Evolutionary conservation across 2,329 filamentous ascomycete species (phyloP).

Genomic region (Ceratocystis albifundus): DNA sequence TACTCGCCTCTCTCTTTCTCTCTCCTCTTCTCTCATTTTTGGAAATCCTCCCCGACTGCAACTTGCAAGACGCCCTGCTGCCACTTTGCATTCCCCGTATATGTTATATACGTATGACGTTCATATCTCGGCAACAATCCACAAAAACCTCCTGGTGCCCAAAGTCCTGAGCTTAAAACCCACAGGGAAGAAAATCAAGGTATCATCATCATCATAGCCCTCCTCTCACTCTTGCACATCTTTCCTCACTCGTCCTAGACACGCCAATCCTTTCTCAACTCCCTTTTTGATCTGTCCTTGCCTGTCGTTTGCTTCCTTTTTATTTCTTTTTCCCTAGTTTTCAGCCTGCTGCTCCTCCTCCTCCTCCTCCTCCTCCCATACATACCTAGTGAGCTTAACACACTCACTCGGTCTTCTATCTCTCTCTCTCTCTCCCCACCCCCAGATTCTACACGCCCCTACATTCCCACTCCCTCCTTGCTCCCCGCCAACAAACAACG

Average conservation of each 20-base stretch:
- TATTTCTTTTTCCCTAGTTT: conserved; percentile 4
- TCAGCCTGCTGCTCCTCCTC: not conserved
- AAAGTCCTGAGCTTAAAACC: conserved; percentile 1
- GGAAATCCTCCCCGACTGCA: conserved; percentile 2
- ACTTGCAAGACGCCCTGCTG: not conserved
- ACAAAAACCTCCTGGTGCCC: not conserved
- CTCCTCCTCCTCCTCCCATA: not conserved
- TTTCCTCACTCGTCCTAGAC: not conserved
- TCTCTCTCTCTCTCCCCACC: too few species aligned
- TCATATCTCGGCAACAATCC: not conserved
- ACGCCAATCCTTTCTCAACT: conserved; percentile 2
- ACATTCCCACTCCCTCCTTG: not conserved
- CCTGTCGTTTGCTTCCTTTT: not conserved
- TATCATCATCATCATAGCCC: not conserved
- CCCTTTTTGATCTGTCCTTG: conserved; percentile 8
- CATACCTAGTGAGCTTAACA: not conserved
- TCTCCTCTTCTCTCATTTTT: conserved; percentile 14
- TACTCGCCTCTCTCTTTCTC: not conserved
- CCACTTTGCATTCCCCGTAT: not conserved
- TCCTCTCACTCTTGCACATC: conserved; percentile 3
- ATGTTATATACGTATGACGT: conserved; percentile 3
- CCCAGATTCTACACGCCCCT: conserved; percentile 10
- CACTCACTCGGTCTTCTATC: not conserved
- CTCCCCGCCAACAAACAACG: conserved; percentile 15
- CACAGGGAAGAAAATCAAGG: conserved; percentile 4